Conservation (phyloP, 2,329 filamentous ascomycete species). For the Mycocentrospora acerina region DNA sequence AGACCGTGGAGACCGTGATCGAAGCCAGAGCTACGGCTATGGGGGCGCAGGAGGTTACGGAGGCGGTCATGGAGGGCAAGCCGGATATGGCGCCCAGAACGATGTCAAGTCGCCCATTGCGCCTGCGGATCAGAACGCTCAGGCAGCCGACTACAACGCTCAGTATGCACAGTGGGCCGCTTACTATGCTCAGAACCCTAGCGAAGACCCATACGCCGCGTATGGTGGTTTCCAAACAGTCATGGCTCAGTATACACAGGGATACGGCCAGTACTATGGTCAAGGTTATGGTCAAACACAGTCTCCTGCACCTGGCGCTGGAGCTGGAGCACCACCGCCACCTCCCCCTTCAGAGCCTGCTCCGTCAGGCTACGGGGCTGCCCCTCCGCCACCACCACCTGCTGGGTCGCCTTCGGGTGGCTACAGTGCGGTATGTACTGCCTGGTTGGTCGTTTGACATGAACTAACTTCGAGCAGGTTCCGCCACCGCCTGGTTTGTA, state of each 20-base stretch:
- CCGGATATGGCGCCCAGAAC: conserved; percentile 36
- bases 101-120: conserved; percentile 41
- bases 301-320: conserved; percentile 30
- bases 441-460: neutral
- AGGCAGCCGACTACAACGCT: conserved; percentile 67
- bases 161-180: conserved; percentile 82
- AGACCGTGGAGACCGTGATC: conserved; percentile 44
- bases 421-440: conserved; percentile 37
- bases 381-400: conserved; percentile 38
- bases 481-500: conserved; percentile 18
- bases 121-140: conserved; percentile 45
- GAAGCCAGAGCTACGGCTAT: conserved; percentile 45
- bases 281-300: conserved; percentile 28
- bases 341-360: conserved; percentile 35
- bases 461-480: conserved; percentile 7
- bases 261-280: conserved; percentile 35
- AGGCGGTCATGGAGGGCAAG: conserved; percentile 3
- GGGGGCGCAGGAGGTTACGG: conserved; percentile 42
- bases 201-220: conserved; percentile 83
- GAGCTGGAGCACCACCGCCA: conserved; percentile 30
- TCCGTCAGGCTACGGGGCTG: conserved; percentile 25
- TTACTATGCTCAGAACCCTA: conserved; percentile 62
- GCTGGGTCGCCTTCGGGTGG: conserved; percentile 35
- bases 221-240: conserved; percentile 70
- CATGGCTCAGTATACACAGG: conserved; percentile 30